These are phyloP conservation scores for Yamagishiella unicocca DNA, from an alignment of 139 green algal genomes.

Conservation along the genomic window DNA sequence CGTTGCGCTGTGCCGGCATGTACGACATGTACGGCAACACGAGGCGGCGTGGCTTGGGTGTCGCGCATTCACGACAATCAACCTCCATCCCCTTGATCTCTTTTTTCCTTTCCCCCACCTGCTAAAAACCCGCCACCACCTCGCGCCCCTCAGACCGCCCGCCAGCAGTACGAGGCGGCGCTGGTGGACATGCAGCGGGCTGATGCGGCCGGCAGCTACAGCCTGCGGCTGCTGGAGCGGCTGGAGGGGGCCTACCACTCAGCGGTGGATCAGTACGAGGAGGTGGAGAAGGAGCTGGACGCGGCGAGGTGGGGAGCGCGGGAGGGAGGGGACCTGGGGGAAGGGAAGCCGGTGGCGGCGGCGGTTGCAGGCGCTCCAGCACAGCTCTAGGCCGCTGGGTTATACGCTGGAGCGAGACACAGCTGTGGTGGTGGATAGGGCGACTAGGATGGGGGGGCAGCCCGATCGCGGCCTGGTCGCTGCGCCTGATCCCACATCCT, in stretches of 20 bases:
- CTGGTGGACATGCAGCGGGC: conserved; percentile 17
- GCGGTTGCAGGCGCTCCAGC: no score
- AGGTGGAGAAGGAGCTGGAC: conserved; percentile 8
- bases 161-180: conserved; percentile 35
- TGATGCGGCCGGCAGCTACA: conserved; percentile 36
- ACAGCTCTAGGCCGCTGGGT: no score
- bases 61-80: no score
- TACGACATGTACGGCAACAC: no score
- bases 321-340: background rate
- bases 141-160: conserved; percentile 7
- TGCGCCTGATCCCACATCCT: no score
- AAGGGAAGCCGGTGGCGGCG: background rate
- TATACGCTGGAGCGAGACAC: no score
- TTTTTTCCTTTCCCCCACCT: background rate
- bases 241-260: conserved; percentile 19
- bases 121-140: background rate
- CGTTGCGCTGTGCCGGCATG: no score
- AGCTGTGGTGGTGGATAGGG: no score
- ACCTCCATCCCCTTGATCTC: no score
- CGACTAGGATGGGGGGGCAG: no score
- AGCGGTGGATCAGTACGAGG: conserved; percentile 42
- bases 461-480: no score
- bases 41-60: no score
- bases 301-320: background rate
- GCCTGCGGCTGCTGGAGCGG: conserved; percentile 23